Evolutionary conservation across 2,329 filamentous ascomycete genomes (phyloP).

Genomic region (Claviceps digitariae): DNA sequence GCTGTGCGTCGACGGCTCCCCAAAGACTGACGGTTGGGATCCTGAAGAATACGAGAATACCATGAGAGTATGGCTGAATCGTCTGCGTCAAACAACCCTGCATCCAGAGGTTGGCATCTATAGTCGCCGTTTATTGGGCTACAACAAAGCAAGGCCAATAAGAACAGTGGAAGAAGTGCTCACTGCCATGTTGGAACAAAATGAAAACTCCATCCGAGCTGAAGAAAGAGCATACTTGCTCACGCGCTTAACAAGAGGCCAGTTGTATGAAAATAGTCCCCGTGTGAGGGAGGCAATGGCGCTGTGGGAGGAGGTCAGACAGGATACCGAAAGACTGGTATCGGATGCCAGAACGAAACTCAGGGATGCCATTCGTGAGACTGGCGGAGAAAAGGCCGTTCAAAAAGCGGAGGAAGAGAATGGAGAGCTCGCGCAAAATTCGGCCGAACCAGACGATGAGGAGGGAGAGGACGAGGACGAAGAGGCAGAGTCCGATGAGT

Average conservation of each 20-base stretch:
- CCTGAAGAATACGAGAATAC: slow-evolving; percentile 49
- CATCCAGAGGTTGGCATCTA: slow-evolving; percentile 69
- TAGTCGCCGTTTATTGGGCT: slow-evolving; percentile 50
- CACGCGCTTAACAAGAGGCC: slow-evolving; percentile 54
- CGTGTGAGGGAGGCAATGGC: slow-evolving; percentile 52
- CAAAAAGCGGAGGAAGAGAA: slow-evolving; percentile 2
- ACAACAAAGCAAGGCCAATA: slow-evolving; percentile 50
- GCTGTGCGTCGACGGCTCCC: slow-evolving; percentile 50
- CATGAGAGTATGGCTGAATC: slow-evolving; percentile 70
- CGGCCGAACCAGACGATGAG: slow-evolving; percentile 22
- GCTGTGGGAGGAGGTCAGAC: slow-evolving; percentile 51
- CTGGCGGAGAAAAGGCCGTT: slow-evolving; percentile 5
- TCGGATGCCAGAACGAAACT: slow-evolving; percentile 51
- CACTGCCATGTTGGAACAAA: slow-evolving; percentile 82
- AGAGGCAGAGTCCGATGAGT: slow-evolving; percentile 17
- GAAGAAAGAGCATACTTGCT: slow-evolving; percentile 57
- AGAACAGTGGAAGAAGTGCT: slow-evolving; percentile 78
- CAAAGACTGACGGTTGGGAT: slow-evolving; percentile 49
- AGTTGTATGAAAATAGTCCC: slow-evolving; percentile 65
- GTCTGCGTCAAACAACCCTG: slow-evolving; percentile 68
- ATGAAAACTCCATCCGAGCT: slow-evolving; percentile 49
- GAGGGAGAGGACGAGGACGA: neutral
- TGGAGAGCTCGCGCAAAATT: slow-evolving; percentile 4
- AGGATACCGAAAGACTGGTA: slow-evolving; percentile 39
- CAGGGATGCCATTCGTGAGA: slow-evolving; percentile 29